Evolutionary conservation across 768 basidiomycete genomes (phyloP), one percentile per base, ranked within the genome.

Genomic region (Suillus ampliporus): DNA sequence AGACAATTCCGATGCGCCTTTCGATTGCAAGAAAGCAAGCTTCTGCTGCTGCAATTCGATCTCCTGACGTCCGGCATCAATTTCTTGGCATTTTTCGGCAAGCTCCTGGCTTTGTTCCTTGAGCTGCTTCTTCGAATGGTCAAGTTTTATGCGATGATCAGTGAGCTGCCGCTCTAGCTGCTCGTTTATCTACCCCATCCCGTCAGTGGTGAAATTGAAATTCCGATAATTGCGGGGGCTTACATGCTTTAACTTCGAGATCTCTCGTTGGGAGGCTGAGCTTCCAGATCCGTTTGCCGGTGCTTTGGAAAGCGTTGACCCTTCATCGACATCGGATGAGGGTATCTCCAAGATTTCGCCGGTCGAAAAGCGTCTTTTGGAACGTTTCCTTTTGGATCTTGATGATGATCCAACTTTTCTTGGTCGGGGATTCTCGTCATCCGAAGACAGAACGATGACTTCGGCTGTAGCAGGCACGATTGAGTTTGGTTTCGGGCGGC

Each of bases 281-380:
- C 19, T 26, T 19, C 61, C 67, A 1, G 74, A 60, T 9, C 72
- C 35, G 34, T 71, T 71, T 64, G 48, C 46, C 40, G 54, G 46
- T n/a, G 47, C 46, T 0, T 47, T 65, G 63, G 53, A 59, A 62
- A n/a, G 40, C 23, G 64, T 26, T 28, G 47, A 52, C 14, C 17
- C 51, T 5, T 85, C 86, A 17, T 87, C 86, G 31, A 83, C 86
- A 17, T 87, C 86, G 31, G 84, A 84, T n/a, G 84, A 85, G 2
- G 84, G 84, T 60, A 87, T 83, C 69, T 87, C 86, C 56, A 87
- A 82, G 21, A 86, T 73, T 21, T 86, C 84, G 5, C 64, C 66
- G 38, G 63, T 62, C 61, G 57, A 67, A 64, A 47, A 61, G 21
- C 50, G 58, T 47, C 60, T 72, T 43, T 35, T 76, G 9, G 23